These are phyloP conservation scores for Tuber magnatum DNA, from an alignment of 495 filamentous ascomycete species.

Conservation along the genomic window DNA sequence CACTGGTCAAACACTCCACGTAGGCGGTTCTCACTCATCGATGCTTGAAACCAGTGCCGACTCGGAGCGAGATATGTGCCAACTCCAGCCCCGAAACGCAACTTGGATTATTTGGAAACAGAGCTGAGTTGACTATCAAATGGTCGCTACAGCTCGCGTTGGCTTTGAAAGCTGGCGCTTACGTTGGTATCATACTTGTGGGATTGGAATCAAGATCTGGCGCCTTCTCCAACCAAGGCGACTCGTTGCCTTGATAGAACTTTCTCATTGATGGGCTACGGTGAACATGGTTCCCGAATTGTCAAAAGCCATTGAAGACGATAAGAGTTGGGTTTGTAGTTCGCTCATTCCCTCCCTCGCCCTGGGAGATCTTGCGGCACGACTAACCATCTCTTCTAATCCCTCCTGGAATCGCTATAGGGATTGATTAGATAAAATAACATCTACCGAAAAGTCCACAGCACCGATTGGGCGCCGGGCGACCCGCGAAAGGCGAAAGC, in stretches of 20 bases:
- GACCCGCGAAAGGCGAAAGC: neutral
- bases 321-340: constrained; percentile 21
- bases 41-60: constrained; percentile 2
- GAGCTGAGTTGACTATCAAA: constrained; percentile 33
- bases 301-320: constrained; percentile 19
- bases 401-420: neutral
- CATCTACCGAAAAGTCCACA: neutral
- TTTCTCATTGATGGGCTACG: constrained; percentile 28
- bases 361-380: neutral
- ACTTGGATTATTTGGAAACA: constrained; percentile 25
- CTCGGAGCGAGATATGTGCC: constrained; percentile 7
- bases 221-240: neutral
- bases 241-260: constrained; percentile 25
- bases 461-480: neutral
- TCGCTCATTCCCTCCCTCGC: neutral
- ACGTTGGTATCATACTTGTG: constrained; percentile 17
- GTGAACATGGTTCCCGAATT: constrained; percentile 26
- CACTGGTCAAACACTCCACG: constrained; percentile 32
- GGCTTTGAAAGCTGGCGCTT: constrained; percentile 24
- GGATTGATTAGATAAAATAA: neutral
- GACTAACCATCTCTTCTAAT: neutral
- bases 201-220: constrained; percentile 15
- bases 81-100: constrained; percentile 25
- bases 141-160: constrained; percentile 34
- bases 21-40: neutral